These are phyloP conservation scores for Leccinum obscurum DNA, from an alignment of 768 basidiomycete species.

Conservation along the genomic window DNA sequence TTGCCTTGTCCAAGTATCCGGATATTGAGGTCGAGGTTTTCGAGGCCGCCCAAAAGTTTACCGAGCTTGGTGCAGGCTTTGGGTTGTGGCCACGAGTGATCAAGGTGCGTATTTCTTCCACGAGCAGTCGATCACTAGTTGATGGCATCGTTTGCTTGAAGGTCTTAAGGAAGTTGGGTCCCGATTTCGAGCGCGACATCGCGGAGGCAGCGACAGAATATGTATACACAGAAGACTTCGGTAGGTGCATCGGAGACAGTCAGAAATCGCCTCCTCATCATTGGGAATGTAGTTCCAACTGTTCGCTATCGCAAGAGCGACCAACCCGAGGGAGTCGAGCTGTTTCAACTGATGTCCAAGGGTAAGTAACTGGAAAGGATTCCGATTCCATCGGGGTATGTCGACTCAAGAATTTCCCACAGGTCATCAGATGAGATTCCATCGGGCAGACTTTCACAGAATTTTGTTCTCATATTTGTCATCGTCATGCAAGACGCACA, in stretches of 20 bases:
- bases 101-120: constrained; percentile 18
- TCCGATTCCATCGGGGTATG: background rate
- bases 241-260: constrained; percentile 12
- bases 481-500: constrained; percentile 45
- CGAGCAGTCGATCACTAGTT: background rate
- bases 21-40: constrained; percentile 59
- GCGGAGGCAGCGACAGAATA: constrained; percentile 20
- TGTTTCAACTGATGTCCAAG: constrained; percentile 55
- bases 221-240: constrained; percentile 21
- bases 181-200: constrained; percentile 19
- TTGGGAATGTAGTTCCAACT: constrained; percentile 41
- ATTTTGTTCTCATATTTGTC: constrained; percentile 53
- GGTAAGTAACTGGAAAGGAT: constrained; percentile 44
- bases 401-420: constrained; percentile 8
- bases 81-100: constrained; percentile 42
- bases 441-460: constrained; percentile 67
- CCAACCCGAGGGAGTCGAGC: constrained; percentile 50
- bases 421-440: constrained; percentile 56
- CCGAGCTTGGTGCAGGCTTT: constrained; percentile 64
- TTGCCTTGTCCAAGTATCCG: constrained; percentile 39
- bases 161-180: constrained; percentile 26
- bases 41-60: constrained; percentile 49
- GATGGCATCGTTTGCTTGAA: constrained; percentile 4
- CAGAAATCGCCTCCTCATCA: background rate
- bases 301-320: constrained; percentile 65